Conservation (phyloP, 768 basidiomycete genomes). For the Naganishia kalamii region DNA sequence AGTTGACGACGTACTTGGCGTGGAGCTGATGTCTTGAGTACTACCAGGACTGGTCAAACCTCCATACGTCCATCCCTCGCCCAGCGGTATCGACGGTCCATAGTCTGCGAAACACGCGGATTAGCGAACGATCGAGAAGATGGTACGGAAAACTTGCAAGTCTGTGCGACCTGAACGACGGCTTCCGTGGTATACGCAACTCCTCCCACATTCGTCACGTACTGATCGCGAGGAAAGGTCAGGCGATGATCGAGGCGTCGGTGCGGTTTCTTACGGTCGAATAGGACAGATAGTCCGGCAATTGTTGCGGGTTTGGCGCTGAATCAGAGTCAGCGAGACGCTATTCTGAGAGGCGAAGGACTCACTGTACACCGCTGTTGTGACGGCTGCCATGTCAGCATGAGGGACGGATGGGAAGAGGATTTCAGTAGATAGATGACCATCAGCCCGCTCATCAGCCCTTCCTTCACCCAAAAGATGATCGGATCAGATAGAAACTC, state of each 20-base stretch:
- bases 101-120: constrained; percentile 4
- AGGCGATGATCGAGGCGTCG: not conserved
- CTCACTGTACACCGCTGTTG: constrained; percentile 5
- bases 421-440: no score
- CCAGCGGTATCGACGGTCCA: constrained; percentile 22
- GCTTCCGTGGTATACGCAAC: constrained; percentile 19
- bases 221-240: not conserved
- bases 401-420: no score
- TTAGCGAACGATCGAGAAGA: not conserved
- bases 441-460: no score
- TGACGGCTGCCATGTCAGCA: not conserved
- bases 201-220: constrained; percentile 14
- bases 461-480: no score
- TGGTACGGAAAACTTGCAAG: constrained; percentile 6
- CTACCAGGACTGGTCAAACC: not conserved
- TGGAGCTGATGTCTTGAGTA: no score
- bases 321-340: not conserved
- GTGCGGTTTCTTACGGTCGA: constrained; percentile 7
- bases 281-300: constrained; percentile 19
- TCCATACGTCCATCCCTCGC: constrained; percentile 21
- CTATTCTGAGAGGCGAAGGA: no score
- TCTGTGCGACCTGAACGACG: constrained; percentile 20
- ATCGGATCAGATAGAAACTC: no score
- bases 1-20: not conserved
- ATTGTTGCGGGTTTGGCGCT: constrained; percentile 16